These are phyloP conservation scores for Caryocar brasiliense DNA, from an alignment of 441 rosid species.

Conservation along the genomic window DNA sequence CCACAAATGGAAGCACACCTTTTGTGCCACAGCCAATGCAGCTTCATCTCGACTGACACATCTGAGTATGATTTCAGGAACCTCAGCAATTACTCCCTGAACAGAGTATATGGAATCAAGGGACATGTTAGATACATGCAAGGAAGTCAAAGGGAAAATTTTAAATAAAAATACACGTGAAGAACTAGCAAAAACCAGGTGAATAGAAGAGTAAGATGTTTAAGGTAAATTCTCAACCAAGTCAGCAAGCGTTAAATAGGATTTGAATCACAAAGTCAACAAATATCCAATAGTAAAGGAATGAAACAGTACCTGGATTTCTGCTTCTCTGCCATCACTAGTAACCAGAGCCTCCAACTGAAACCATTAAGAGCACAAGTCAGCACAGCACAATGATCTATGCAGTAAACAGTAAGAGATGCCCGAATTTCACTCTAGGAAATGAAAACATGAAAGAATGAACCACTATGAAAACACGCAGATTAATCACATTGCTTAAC, in stretches of 20 bases:
- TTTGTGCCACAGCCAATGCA: conserved; percentile 94
- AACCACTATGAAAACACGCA: no score
- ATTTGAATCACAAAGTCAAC: no score
- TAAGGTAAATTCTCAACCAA: no score
- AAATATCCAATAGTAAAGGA: conserved; percentile 1
- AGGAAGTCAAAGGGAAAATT: neutral
- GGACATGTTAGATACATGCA: neutral
- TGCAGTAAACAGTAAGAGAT: neutral
- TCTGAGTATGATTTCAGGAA: conserved; percentile 91
- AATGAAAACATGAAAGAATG: no score
- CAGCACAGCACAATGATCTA: conserved; percentile 11
- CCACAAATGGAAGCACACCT: conserved; percentile 25
- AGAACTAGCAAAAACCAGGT: neutral
- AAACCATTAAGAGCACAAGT: conserved; percentile 18
- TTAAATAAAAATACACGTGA: neutral
- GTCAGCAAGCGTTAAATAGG: no score
- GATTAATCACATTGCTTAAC: no score
- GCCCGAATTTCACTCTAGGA: neutral
- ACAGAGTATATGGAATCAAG: no score
- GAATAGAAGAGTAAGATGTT: neutral
- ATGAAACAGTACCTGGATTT: conserved; percentile 62
- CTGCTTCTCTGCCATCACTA: conserved; percentile 64
- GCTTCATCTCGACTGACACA: conserved; percentile 96
- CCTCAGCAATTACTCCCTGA: conserved; percentile 77
- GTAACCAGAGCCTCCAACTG: conserved; percentile 82